A percentile compares a stretch with the other conserved stretches of the same genome.
phyloP scores from a whole-genome alignment of 257 asterid genomes.

The Rauvolfia tetraphylla region DNA sequence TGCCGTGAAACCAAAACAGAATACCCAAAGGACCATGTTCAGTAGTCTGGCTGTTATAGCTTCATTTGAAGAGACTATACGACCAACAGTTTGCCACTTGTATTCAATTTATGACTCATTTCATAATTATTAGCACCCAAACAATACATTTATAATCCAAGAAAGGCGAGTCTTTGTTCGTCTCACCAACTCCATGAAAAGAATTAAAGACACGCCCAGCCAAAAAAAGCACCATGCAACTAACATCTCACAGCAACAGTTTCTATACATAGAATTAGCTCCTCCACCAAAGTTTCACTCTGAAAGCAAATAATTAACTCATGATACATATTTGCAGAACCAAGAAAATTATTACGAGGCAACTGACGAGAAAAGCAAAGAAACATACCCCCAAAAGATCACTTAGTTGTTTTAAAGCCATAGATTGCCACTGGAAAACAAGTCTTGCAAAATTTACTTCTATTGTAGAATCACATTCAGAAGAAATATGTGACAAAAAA shows the following conservation, averaged over 20 bases:
- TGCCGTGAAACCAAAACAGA: background rate
- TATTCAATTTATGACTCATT: background rate
- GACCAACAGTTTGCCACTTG: background rate
- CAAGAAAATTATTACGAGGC: background rate
- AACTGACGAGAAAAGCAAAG: background rate
- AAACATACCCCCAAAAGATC: background rate
- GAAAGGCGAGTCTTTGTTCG: background rate
- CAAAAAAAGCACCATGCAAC: background rate
- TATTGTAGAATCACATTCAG: background rate
- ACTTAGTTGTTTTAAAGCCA: slow-evolving; percentile 1
- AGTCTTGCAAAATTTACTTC: background rate
- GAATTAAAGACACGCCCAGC: background rate
- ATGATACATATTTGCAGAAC: background rate
- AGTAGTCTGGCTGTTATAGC: background rate
- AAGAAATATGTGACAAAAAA: background rate
- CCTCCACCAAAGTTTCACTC: background rate
- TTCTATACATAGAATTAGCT: background rate
- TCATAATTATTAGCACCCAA: background rate
- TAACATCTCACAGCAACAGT: background rate
- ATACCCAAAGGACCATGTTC: background rate
- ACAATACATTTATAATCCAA: background rate
- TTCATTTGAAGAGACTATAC: background rate
- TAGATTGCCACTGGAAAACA: background rate
- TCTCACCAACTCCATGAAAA: background rate
- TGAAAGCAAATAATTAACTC: background rate